phyloP scores from a whole-genome alignment of 116 monocot species.

The Iris pallida region DNA sequence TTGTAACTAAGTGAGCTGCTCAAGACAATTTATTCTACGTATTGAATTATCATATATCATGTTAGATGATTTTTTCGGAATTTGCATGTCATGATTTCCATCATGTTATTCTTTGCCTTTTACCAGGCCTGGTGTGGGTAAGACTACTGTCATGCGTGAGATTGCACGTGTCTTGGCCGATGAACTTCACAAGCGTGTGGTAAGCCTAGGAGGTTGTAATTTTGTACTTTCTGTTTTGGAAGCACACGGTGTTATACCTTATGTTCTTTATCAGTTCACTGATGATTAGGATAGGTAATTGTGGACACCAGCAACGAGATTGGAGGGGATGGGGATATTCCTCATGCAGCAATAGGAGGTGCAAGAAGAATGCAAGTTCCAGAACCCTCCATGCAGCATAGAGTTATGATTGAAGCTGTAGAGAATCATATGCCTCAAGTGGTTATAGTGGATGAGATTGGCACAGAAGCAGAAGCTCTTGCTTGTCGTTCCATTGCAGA shows the following conservation, averaged over 20 bases:
- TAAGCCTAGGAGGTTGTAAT: conserved; percentile 22
- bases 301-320: conserved; percentile 98
- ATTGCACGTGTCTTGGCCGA: conserved; percentile 89
- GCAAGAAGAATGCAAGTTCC: conserved; percentile 97
- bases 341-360: conserved; percentile 81
- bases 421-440: conserved; percentile 99
- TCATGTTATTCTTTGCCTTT: conserved; percentile 11
- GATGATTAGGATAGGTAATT: conserved; percentile 86
- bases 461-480: conserved; percentile 76
- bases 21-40: no score
- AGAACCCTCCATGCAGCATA: conserved; percentile 78
- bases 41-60: no score
- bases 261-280: conserved; percentile 24
- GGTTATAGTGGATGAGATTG: conserved; percentile 97
- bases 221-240: background rate
- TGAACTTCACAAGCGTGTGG: conserved; percentile 85
- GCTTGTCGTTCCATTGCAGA: conserved; percentile 94
- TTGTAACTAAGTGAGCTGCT: no score
- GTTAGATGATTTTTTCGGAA: no score
- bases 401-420: conserved; percentile 93
- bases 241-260: conserved; percentile 5
- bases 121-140: conserved; percentile 85
- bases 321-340: conserved; percentile 91
- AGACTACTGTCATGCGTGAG: conserved; percentile 93
- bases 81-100: background rate